phyloP scores from a whole-genome alignment of 2,329 filamentous ascomycete genomes.

The Didymella segeticola region DNA sequence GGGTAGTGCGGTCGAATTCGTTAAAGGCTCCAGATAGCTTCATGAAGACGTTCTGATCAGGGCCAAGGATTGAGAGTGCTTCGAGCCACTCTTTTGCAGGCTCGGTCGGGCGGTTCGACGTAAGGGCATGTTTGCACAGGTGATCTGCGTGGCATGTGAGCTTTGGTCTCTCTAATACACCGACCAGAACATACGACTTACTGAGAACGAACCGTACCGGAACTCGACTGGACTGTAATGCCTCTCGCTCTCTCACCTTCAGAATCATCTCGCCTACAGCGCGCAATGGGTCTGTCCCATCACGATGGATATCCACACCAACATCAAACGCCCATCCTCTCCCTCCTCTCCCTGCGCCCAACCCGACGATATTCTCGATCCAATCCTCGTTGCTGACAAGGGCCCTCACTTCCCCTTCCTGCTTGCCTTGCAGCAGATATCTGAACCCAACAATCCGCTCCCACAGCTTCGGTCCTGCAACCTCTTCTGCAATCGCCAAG shows the following conservation, averaged over 20 bases:
- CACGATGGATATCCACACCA: conserved; percentile 79
- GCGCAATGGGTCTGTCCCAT: conserved; percentile 68
- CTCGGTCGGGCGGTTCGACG: conserved; percentile 53
- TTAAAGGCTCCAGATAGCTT: conserved; percentile 89
- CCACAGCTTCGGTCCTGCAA: conserved; percentile 69
- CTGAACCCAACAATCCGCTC: conserved; percentile 76
- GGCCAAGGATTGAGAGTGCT: conserved; percentile 71
- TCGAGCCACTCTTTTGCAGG: conserved; percentile 72
- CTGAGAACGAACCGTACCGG: conserved; percentile 72
- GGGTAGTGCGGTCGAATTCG: conserved; percentile 68
- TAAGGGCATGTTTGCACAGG: conserved; percentile 85
- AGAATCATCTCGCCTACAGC: conserved; percentile 45
- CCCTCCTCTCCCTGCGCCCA: conserved; percentile 67
- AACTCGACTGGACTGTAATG: conserved; percentile 62
- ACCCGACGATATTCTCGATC: conserved; percentile 61
- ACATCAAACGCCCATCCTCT: conserved; percentile 78
- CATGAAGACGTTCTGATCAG: conserved; percentile 75
- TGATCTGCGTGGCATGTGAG: conserved; percentile 67
- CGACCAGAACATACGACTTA: too few relatives aligned
- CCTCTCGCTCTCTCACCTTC: conserved; percentile 56
- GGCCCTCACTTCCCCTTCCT: conserved; percentile 42
- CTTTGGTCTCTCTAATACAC: not conserved
- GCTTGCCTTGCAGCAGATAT: conserved; percentile 74
- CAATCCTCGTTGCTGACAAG: conserved; percentile 47
- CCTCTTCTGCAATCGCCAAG: conserved; percentile 65